Evolutionary conservation across 1,284 basidiomycete species (phyloP).

Genomic region (Ceratorhiza oryzae-sativae): DNA sequence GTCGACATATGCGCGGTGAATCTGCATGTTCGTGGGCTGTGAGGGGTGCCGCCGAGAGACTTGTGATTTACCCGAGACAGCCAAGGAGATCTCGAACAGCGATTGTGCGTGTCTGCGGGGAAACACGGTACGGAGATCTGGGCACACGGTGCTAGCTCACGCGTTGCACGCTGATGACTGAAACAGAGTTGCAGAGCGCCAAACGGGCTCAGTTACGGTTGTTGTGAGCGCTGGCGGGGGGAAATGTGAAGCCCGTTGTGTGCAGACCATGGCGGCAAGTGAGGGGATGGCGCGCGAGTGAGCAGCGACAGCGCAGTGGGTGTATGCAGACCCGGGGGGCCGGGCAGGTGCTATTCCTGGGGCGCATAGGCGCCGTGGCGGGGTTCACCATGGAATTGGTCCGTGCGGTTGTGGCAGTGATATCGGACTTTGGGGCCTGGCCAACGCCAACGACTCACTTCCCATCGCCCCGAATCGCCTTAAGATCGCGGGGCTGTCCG

Average conservation of each 20-base stretch:
- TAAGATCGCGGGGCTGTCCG: neutral
- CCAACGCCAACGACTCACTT: constrained; percentile 18
- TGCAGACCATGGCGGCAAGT: constrained; percentile 4
- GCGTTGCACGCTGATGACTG: constrained; percentile 3
- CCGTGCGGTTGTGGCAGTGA: neutral
- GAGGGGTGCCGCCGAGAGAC: constrained; percentile 2
- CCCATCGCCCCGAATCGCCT: constrained; percentile 11
- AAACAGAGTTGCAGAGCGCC: neutral
- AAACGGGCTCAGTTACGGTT: constrained; percentile 13
- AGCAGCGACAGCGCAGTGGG: neutral
- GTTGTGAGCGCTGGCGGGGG: constrained; percentile 1
- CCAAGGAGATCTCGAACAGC: neutral
- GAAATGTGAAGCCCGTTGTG: neutral
- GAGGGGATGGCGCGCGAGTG: constrained; percentile 6
- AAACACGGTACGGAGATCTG: neutral
- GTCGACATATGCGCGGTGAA: neutral
- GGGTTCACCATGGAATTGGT: neutral
- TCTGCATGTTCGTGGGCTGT: neutral
- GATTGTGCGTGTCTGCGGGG: neutral
- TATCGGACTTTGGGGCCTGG: constrained; percentile 16
- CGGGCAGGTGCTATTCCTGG: neutral
- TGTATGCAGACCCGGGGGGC: neutral
- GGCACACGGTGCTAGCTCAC: constrained; percentile 16
- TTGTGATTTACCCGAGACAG: neutral
- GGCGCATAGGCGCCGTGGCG: constrained; percentile 6